These are phyloP conservation scores for Xylariaceae sp. DNA, from an alignment of 2,329 filamentous ascomycete genomes.

Conservation along the genomic window DNA sequence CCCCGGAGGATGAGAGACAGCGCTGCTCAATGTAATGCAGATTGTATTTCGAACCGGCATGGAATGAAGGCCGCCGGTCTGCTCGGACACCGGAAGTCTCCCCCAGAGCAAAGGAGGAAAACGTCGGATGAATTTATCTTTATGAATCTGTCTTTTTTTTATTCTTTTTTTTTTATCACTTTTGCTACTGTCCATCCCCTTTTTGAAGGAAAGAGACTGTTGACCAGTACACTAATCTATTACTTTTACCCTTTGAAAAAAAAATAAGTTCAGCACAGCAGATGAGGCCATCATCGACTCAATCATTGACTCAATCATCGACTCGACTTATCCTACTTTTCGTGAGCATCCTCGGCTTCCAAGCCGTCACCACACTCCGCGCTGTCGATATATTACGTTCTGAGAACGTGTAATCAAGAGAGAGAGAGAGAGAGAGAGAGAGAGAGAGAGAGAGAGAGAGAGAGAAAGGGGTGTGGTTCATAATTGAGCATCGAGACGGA, in stretches of 20 bases:
- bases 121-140: too few species aligned
- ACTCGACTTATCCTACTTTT: not conserved
- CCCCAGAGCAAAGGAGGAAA: too few species aligned
- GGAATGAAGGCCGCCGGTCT: not conserved
- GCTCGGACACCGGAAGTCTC: not conserved
- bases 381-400: not conserved
- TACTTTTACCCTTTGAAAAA: not conserved
- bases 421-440: too few species aligned
- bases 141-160: too few species aligned
- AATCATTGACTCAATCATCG: too few species aligned
- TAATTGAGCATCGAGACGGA: not conserved
- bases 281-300: not conserved
- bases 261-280: not conserved
- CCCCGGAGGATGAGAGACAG: not conserved
- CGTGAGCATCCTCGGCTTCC: not conserved
- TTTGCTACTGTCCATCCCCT: not conserved
- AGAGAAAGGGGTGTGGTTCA: not conserved
- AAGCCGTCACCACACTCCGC: not conserved
- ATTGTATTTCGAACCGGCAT: not conserved
- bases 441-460: not conserved
- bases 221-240: not conserved
- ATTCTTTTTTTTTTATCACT: not conserved
- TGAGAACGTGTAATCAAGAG: not conserved
- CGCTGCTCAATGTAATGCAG: slow-evolving; percentile 4
- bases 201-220: not conserved